Conservation (phyloP, 2,329 filamentous ascomycete species). For the Salinomyces thailandicus region DNA sequence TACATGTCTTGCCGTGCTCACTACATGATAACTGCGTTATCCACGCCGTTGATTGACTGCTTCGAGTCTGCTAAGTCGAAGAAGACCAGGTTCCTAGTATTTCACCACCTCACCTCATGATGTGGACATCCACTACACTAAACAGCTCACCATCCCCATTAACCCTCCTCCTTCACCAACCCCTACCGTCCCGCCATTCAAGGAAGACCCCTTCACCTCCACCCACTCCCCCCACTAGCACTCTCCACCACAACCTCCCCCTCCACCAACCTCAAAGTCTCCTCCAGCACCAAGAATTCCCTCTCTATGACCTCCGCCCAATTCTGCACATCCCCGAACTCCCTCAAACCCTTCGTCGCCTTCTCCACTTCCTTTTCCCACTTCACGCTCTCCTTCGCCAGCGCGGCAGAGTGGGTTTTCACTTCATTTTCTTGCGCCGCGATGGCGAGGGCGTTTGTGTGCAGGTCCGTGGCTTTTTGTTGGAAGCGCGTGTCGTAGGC, state of each 20-base stretch:
- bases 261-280: slow-evolving; percentile 27
- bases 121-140: too few relatives aligned
- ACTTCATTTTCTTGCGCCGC: slow-evolving; percentile 50
- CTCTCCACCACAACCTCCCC: slow-evolving; percentile 15
- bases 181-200: too few relatives aligned
- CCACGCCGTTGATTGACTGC: too few relatives aligned
- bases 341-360: slow-evolving; percentile 58
- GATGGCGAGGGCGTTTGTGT: slow-evolving; percentile 57
- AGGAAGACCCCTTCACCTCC: too few relatives aligned
- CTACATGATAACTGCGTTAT: too few relatives aligned
- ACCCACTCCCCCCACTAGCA: slow-evolving; percentile 23
- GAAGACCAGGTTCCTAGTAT: too few relatives aligned
- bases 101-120: too few relatives aligned
- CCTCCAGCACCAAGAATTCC: slow-evolving; percentile 28
- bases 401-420: slow-evolving; percentile 42
- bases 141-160: too few relatives aligned
- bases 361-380: slow-evolving; percentile 53
- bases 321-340: slow-evolving; percentile 73
- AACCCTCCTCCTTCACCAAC: too few relatives aligned
- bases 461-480: slow-evolving; percentile 57
- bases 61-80: too few relatives aligned
- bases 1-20: too few relatives aligned
- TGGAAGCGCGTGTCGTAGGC: slow-evolving; percentile 59
- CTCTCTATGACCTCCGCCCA: slow-evolving; percentile 69
- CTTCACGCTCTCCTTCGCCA: slow-evolving; percentile 52